A percentile compares a stretch with the other conserved stretches of the same genome.
phyloP scores from a whole-genome alignment of 768 basidiomycete species.

The Aureoboletus auriporus region DNA sequence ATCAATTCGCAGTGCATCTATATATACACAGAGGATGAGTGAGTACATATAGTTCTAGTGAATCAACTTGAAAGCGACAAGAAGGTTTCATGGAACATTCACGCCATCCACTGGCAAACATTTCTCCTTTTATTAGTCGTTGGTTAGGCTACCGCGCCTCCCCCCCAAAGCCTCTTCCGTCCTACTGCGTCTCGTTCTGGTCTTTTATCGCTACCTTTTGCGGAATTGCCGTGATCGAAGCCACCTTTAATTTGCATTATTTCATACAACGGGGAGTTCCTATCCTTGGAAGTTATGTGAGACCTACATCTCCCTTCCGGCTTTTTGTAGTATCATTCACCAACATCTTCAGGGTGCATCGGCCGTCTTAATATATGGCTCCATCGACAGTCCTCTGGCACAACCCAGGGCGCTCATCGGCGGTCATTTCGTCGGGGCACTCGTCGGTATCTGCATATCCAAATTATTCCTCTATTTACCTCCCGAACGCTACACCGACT shows the following conservation, averaged over 20 bases:
- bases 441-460: conserved; percentile 46
- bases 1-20: no score
- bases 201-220: conserved; percentile 51
- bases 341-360: conserved; percentile 42
- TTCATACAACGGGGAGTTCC: conserved; percentile 45
- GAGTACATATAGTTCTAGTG: no score
- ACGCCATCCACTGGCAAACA: no score
- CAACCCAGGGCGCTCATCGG: conserved; percentile 50
- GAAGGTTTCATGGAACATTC: no score
- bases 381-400: conserved; percentile 48
- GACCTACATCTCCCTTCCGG: background rate
- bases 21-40: no score
- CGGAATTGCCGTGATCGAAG: conserved; percentile 47
- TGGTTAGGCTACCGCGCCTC: conserved; percentile 13
- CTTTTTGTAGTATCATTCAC: background rate
- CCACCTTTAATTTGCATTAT: conserved; percentile 45
- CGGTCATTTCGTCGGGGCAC: conserved; percentile 38
- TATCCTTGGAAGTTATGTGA: conserved; percentile 21
- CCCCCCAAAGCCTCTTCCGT: conserved; percentile 4
- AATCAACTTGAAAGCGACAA: no score
- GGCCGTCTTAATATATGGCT: conserved; percentile 52
- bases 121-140: conserved; percentile 1
- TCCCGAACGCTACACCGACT: conserved; percentile 39
- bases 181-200: conserved; percentile 30
- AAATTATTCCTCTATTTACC: conserved; percentile 48